Evolutionary conservation across 371 early-diverging fungal genomes (phyloP), one percentile per base, ranked within the genome.

Genomic region (Actinomucor elegans): DNA sequence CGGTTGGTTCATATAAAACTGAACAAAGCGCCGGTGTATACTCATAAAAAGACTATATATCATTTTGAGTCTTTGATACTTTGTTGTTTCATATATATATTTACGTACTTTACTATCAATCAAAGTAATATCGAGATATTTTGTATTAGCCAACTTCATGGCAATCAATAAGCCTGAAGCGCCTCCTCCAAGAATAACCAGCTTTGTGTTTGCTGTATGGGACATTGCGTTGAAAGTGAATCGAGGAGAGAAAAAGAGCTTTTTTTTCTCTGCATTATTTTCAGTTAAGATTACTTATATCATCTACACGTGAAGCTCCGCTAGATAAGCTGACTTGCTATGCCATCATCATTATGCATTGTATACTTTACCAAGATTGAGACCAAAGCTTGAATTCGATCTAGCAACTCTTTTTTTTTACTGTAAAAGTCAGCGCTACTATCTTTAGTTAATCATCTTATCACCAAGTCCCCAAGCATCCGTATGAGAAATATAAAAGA

Each of bases 1-100:
- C 65, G 10, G 57, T 50, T 15, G 46, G 33, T 34, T 67, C 66
- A 52, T 50, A 67, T 8, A 76, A 29, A 0, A 71, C 72, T 10
- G 69, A 59, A 12, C 69, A 69, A 14, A 76, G 51, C 1, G 49
- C 57, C 5, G 76, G 76, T 14, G 72, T 76, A 37, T 69, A 76
- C 51, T 72, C 72, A 28, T 57, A 67, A 47, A 67, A 76, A 5
- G 73, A 29, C 72, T 67, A 41, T 2, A 23, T 1, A 24, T n/a
- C n/a, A n/a, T n/a, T n/a, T n/a, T n/a, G n/a, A n/a, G n/a, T n/a
- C 26, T 40, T 8, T 41, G 14, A n/a, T n/a, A n/a, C n/a, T n/a
- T n/a, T n/a, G n/a, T n/a, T n/a, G n/a, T n/a, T n/a, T n/a, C n/a
- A n/a, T n/a, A n/a, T n/a, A n/a, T n/a, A 38, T 20, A 18, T 14